These are phyloP conservation scores for Coix lacrymajobi DNA, from an alignment of 176 grass and related monocot species.

Conservation along the genomic window DNA sequence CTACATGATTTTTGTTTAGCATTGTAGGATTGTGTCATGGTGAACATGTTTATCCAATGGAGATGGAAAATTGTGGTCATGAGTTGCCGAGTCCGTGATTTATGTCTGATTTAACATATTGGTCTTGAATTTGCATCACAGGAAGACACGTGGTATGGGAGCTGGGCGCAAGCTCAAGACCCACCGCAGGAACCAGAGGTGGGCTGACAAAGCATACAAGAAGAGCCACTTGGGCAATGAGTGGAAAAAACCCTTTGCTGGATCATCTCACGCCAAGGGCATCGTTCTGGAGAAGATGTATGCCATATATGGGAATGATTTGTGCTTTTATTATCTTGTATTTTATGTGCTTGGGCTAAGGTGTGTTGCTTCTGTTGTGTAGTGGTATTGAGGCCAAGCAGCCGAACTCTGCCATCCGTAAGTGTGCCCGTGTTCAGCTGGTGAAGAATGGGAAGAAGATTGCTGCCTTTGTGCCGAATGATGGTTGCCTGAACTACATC, in stretches of 20 bases:
- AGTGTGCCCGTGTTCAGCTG: conserved; percentile 61
- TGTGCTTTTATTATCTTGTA: not conserved
- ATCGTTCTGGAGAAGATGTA: conserved; percentile 74
- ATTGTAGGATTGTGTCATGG: not conserved
- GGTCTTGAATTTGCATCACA: not conserved
- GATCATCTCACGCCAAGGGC: conserved; percentile 65
- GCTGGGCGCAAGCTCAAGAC: conserved; percentile 60
- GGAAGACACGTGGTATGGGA: conserved; percentile 73
- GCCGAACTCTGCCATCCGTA: conserved; percentile 66
- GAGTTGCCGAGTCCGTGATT: not conserved
- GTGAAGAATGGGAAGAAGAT: conserved; percentile 74
- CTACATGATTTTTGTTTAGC: not conserved
- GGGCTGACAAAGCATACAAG: conserved; percentile 65
- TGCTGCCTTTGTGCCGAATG: conserved; percentile 58
- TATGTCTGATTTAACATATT: not conserved
- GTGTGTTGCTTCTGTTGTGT: not conserved
- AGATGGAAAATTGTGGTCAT: not conserved
- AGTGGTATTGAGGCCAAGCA: conserved; percentile 69
- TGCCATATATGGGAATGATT: not conserved
- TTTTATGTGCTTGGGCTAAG: not conserved
- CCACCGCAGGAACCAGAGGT: conserved; percentile 64
- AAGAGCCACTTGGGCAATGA: conserved; percentile 68
- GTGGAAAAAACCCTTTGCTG: conserved; percentile 68
- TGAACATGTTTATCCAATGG: not conserved
- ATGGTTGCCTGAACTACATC: conserved; percentile 58